A percentile compares a stretch with the other conserved stretches of the same genome.
Evolutionary conservation across 1,139 yeast species (phyloP).

Genomic region (Zygoascus sp.): DNA sequence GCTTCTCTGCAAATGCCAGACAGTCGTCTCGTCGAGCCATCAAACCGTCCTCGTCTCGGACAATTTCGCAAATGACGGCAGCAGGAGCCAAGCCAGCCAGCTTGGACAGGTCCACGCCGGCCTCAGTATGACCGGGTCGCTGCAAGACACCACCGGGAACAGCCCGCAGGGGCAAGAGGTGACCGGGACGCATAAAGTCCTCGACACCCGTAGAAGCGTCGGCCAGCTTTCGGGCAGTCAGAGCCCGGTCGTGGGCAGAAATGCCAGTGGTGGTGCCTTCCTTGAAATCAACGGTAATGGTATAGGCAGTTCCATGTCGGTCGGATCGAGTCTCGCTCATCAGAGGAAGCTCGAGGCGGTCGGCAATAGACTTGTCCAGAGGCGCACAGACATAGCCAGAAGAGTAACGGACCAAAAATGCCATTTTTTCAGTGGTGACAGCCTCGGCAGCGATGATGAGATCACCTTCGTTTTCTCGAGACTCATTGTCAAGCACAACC

Average conservation of each 20-base stretch:
- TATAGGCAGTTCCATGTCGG: constrained; percentile 95
- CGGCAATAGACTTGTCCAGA: constrained; percentile 70
- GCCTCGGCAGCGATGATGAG: constrained; percentile 84
- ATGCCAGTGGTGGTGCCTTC: constrained; percentile 96
- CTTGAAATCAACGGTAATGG: constrained; percentile 79
- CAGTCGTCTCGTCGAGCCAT: constrained; percentile 96
- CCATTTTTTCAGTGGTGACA: constrained; percentile 83
- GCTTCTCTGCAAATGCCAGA: constrained; percentile 57
- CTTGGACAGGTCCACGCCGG: constrained; percentile 82
- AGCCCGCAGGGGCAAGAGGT: constrained; percentile 87
- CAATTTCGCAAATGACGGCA: constrained; percentile 90
- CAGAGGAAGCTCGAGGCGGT: constrained; percentile 69
- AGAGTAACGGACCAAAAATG: constrained; percentile 78
- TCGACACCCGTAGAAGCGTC: constrained; percentile 49
- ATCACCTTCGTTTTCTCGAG: constrained; percentile 97
- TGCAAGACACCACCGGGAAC: constrained; percentile 73
- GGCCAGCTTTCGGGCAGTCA: constrained; percentile 73
- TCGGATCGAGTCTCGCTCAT: constrained; percentile 69
- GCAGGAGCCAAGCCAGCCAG: constrained; percentile 80
- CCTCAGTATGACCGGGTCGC: constrained; percentile 98
- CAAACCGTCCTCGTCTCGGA: constrained; percentile 85
- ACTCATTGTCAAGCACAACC: constrained; percentile 93
- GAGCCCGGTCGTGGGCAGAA: constrained; percentile 88
- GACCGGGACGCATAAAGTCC: constrained; percentile 89
- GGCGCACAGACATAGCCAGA: constrained; percentile 97